Percentiles rank a stretch among this genome's conserved stretches.
Evolutionary conservation across 192 early-diverging fungal species (phyloP).

Genomic region (Coemansia asiatica): DNA sequence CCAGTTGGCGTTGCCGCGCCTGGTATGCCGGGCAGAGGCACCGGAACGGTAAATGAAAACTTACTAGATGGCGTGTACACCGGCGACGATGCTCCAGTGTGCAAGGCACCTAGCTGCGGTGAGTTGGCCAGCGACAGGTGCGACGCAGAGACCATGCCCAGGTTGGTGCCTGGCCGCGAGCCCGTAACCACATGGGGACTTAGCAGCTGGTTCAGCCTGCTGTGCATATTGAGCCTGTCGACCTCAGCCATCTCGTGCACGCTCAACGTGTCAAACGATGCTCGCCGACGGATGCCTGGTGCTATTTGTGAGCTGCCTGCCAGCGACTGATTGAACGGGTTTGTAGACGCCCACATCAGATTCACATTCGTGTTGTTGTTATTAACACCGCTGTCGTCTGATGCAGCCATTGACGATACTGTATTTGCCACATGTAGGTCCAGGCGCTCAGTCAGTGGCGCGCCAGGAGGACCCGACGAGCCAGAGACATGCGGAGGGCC

Average conservation of each 20-base stretch:
- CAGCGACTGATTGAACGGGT: conserved; percentile 22
- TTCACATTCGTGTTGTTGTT: neutral
- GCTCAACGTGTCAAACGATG: conserved; percentile 46
- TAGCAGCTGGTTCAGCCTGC: conserved; percentile 39
- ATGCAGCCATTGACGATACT: neutral
- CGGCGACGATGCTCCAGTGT: neutral
- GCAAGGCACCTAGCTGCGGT: neutral
- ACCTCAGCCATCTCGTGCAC: conserved; percentile 50
- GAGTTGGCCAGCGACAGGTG: conserved; percentile 7
- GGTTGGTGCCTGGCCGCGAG: neutral
- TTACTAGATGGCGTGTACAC: conserved; percentile 29
- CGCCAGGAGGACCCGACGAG: neutral
- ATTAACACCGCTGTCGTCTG: too few relatives aligned
- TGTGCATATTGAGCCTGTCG: conserved; percentile 39
- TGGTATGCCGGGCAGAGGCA: neutral
- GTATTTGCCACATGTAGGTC: conserved; percentile 2
- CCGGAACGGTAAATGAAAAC: conserved; percentile 26
- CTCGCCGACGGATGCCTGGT: conserved; percentile 23
- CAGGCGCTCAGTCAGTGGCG: conserved; percentile 7
- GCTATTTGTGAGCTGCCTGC: neutral
- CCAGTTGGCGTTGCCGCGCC: conserved; percentile 1
- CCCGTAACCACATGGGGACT: conserved; percentile 15
- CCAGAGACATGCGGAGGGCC: neutral
- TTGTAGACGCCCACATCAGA: conserved; percentile 14
- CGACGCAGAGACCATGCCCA: conserved; percentile 1